Conservation (phyloP, 2,329 filamentous ascomycete genomes). For the Dactylellina drechsleri region DNA sequence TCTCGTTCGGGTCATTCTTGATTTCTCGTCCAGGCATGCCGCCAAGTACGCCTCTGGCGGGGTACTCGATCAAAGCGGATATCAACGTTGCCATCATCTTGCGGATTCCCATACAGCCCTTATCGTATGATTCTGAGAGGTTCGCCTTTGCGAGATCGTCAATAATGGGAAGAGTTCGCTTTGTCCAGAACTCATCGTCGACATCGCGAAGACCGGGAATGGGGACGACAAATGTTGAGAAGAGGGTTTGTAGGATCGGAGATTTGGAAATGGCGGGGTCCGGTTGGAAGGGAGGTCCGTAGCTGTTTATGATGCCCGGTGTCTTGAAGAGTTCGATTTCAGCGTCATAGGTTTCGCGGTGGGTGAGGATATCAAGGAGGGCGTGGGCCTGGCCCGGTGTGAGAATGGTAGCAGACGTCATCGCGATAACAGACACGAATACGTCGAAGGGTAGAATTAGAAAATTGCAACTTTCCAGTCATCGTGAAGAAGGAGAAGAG, state of each 20-base stretch:
- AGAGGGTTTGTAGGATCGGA: constrained; percentile 75
- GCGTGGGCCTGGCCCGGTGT: constrained; percentile 65
- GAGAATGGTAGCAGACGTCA: constrained; percentile 61
- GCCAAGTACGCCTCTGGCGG: constrained; percentile 73
- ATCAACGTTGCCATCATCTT: constrained; percentile 79
- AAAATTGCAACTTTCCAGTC: too few species aligned
- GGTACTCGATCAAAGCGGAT: constrained; percentile 75
- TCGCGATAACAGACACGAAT: constrained; percentile 64
- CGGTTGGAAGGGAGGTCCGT: constrained; percentile 74
- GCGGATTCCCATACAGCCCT: constrained; percentile 76
- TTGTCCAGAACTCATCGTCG: constrained; percentile 72
- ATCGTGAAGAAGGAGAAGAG: constrained; percentile 10
- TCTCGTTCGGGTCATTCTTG: constrained; percentile 70
- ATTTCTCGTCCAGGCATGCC: constrained; percentile 65
- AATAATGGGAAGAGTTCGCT: constrained; percentile 71
- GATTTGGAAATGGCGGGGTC: constrained; percentile 65
- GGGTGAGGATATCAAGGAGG: constrained; percentile 71
- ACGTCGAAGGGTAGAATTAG: constrained; percentile 58
- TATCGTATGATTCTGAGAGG: constrained; percentile 83
- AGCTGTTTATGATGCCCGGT: constrained; percentile 71
- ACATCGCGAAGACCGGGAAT: constrained; percentile 75
- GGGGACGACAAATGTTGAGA: constrained; percentile 72
- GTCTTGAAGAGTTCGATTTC: constrained; percentile 79
- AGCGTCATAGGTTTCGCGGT: constrained; percentile 68
- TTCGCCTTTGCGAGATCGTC: constrained; percentile 73